Percentiles rank a stretch among this genome's conserved stretches.
phyloP scores from a whole-genome alignment of 208 protist species.

The Acanthamoeba sp. region DNA sequence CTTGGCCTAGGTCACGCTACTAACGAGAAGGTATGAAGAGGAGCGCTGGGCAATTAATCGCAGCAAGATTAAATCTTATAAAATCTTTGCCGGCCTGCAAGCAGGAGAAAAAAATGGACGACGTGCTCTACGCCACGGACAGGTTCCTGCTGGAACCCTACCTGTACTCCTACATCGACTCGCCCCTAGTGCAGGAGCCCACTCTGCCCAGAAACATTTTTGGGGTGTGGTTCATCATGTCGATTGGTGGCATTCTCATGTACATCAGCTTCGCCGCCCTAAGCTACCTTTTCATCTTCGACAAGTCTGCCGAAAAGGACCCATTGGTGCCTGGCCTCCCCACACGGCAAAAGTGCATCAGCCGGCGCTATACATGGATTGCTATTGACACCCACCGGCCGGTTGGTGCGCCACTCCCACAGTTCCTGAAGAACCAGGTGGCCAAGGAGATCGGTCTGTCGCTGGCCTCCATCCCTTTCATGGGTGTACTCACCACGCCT shows the following conservation, averaged over 20 bases:
- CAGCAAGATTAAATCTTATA: too few species aligned
- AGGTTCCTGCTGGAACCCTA: slow-evolving; percentile 42
- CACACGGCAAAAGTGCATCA: not conserved
- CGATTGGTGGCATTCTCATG: slow-evolving; percentile 21
- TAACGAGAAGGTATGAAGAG: too few species aligned
- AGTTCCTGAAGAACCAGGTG: slow-evolving; percentile 13
- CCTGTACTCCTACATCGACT: slow-evolving; percentile 27
- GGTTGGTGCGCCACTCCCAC: not conserved
- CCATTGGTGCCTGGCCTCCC: not conserved
- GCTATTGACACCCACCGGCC: not conserved
- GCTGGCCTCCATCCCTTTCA: slow-evolving; percentile 69
- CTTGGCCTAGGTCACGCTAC: too few species aligned
- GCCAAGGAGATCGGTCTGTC: slow-evolving; percentile 63
- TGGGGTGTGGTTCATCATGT: slow-evolving; percentile 58
- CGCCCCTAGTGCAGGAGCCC: slow-evolving; percentile 46
- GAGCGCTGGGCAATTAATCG: too few species aligned
- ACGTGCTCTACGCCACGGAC: slow-evolving; percentile 8
- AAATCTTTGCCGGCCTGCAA: not conserved
- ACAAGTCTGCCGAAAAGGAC: slow-evolving; percentile 39
- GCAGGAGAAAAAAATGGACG: slow-evolving; percentile 11
- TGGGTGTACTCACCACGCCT: slow-evolving; percentile 48
- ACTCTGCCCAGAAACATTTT: slow-evolving; percentile 28
- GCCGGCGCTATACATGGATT: not conserved
- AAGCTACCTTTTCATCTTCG: slow-evolving; percentile 77
- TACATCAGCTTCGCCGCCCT: slow-evolving; percentile 80